Base-by-base conservation (phyloP, 192 early-diverging fungal species). In the Backusella morwellensis region DNA sequence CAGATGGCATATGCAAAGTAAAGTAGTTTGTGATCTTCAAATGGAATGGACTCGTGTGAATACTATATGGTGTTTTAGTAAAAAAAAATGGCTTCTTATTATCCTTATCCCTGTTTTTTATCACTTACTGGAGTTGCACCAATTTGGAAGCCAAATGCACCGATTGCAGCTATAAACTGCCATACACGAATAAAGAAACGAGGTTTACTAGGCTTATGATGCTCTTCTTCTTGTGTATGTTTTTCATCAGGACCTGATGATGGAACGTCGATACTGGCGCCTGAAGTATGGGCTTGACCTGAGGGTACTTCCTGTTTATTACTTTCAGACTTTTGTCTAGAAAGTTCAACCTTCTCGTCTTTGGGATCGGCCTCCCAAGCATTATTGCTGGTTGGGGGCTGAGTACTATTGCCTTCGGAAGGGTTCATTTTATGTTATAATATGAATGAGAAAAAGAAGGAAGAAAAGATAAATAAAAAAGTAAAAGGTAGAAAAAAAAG, bases 51-150 rank as follows among this genome's bases (percentile, higher is more conserved):
- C 21, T 70, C 68, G 3, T 36, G 35, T 38, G 68, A 70, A 23
- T 70, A 70, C 68, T 67, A 6, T 23, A 23, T 40, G 19, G 17
- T 70, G 6, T 35, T 9, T 21, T 36, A 36, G n/a, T 38, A 40
- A 36, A 12, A 68, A 68, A 15, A 50, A 50, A 50, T 54, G 8
- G 6, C n/a, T 21, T 59, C 54, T 59, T 9, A 59, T 59, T 26
- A 26, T 26, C 78, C 42, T 6, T 44, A 44, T 59, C n/a, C 54
- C 54, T 9, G 2, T 12, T n/a, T 35, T 35, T 35, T 38, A 3
- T 3, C 26, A 70, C 68, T 76, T 81, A 84, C 82, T 5, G 75
- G 68, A 19, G 77, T 66, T 47, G 80, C 83, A 36, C 83, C 83
- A 21, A 70, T 75, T 56, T 77, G 70, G 72, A 84, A 81, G 4